Conservation (phyloP, 257 asterid species). For the Datura wrightii region DNA sequence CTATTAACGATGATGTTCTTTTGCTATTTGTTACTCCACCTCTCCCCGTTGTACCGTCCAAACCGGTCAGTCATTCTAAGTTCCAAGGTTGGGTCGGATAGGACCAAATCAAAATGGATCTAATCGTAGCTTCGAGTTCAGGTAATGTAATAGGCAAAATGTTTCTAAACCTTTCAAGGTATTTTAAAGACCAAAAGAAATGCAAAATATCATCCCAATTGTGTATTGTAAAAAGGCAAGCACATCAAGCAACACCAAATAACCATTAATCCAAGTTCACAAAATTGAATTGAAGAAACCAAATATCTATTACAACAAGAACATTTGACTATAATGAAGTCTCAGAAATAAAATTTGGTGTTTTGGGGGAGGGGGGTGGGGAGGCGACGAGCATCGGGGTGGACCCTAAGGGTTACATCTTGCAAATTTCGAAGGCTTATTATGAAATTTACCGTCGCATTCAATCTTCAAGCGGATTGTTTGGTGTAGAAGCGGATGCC, state of each 20-base stretch:
- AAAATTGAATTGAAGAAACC: background rate
- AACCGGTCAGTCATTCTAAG: slow-evolving; percentile 39
- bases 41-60: slow-evolving; percentile 23
- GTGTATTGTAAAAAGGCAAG: too few relatives aligned
- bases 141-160: background rate
- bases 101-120: slow-evolving; percentile 29
- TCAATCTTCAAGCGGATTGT: slow-evolving; percentile 53
- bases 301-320: slow-evolving; percentile 3
- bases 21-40: too few relatives aligned
- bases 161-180: background rate
- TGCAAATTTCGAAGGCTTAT: slow-evolving; percentile 1
- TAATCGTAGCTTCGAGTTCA: slow-evolving; percentile 17
- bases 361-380: background rate
- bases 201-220: too few relatives aligned
- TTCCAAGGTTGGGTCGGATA: background rate
- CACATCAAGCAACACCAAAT: background rate
- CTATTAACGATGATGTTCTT: slow-evolving; percentile 50
- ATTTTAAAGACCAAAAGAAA: background rate
- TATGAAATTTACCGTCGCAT: background rate
- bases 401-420: background rate
- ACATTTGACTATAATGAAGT: background rate
- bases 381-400: background rate
- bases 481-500: slow-evolving; percentile 82
- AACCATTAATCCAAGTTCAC: background rate
- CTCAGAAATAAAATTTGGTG: background rate